Evolutionary conservation across 2,329 filamentous ascomycete genomes (phyloP), one percentile per base, ranked within the genome.

Genomic region (Helotiales sp.): DNA sequence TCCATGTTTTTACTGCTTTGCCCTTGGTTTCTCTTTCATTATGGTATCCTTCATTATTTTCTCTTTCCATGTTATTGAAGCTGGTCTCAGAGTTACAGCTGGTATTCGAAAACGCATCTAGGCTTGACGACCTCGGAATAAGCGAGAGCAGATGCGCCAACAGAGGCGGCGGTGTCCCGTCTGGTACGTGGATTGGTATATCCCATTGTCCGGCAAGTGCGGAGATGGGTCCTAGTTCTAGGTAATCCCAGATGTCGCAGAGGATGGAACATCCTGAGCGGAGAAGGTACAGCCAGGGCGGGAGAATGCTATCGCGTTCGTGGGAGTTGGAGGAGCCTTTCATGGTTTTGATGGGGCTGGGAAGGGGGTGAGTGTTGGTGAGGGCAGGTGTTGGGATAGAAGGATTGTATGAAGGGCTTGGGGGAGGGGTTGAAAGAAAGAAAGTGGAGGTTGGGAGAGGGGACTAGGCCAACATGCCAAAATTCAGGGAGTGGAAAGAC

Each of bases 261-360:
- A 71, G 66, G 13, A 70, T 63, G 22, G 40, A n/a, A 43, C 71
- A 72, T 15, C 69, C 64, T 15, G 49, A 20, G 20, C 70, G 61
- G 22, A 72, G 54, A n/a, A 72, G 59, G 13, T 70, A 59, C 15
- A 72, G 59, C 70, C 70, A 72, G n/a, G 52, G 59, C 15, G 70
- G 70, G 22, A 67, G 52, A 1, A 57, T n/a, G 10, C 63, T 63
- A 28, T 57, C 13, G 34, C 54, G 60, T 3, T 40, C 60, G 24
- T 61, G 22, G 30, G 15, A 13, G 47, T 60, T 49, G 55, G 45
- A 45, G 30, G 24, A 60, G 64, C 26, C 63, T 54, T 26, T 69
- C 50, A 40, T 40, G n/a, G 54, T 57, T 20, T 20, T 34, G 20
- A 57, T 57, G 20, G 54, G 54, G n/a, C n/a, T n/a, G n/a, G n/a